phyloP scores from a whole-genome alignment of 148 eudicot species.

The Euryodendron excelsum region DNA sequence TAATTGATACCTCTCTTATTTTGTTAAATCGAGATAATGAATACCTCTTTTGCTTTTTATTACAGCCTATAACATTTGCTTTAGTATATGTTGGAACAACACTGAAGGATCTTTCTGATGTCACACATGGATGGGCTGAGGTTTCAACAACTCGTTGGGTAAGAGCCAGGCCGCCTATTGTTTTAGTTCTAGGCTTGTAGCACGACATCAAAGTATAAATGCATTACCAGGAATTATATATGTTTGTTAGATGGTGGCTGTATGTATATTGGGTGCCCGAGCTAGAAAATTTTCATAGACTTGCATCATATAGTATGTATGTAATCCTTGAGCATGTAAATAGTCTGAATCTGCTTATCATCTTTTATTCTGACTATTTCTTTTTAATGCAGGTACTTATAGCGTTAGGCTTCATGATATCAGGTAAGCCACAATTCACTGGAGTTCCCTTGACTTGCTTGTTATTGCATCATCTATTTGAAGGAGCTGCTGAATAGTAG shows the following conservation, averaged over 20 bases:
- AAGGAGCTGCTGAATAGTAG: background rate
- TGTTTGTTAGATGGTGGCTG: background rate
- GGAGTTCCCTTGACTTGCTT: background rate
- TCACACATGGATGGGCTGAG: constrained; percentile 87
- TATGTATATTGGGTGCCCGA: background rate
- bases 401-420: constrained; percentile 51
- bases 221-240: background rate
- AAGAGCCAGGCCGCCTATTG: constrained; percentile 29
- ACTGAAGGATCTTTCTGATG: constrained; percentile 89
- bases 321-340: background rate
- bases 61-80: constrained; percentile 87
- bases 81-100: constrained; percentile 91
- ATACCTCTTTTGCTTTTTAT: constrained; percentile 18
- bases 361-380: too few relatives aligned
- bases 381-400: constrained; percentile 64
- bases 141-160: constrained; percentile 79
- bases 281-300: background rate
- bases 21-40: constrained; percentile 7
- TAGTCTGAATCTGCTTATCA: constrained; percentile 1
- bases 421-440: constrained; percentile 45
- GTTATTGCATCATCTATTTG: background rate
- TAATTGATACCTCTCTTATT: background rate
- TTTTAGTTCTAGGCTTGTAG: too few relatives aligned
- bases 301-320: background rate
- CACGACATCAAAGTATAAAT: background rate